These are phyloP conservation scores for Nelumbo lutea DNA, from an alignment of 164 flowering plant genomes.

Conservation along the genomic window DNA sequence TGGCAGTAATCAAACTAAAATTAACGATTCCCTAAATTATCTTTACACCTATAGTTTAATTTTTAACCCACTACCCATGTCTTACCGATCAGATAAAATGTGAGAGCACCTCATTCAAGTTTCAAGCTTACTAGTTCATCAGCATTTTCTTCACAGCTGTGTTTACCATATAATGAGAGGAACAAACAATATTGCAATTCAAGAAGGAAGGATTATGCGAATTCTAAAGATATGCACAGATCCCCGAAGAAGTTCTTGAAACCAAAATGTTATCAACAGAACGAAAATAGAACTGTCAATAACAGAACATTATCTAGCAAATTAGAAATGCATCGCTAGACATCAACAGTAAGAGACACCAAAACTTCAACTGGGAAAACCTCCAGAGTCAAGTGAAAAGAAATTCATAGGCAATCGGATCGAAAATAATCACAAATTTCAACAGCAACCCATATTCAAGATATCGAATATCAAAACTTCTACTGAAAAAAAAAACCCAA, in stretches of 20 bases:
- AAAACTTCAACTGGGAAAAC: neutral
- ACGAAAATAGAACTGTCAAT: neutral
- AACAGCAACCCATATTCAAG: neutral
- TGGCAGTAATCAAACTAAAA: neutral
- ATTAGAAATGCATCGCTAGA: neutral
- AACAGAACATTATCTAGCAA: neutral
- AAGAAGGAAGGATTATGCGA: neutral
- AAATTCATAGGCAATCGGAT: neutral
- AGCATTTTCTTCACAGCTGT: neutral
- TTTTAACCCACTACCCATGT: neutral
- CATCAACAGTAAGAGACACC: neutral
- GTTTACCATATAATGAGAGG: neutral
- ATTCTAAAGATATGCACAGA: neutral
- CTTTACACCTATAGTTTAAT: neutral
- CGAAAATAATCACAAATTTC: conserved; percentile 11
- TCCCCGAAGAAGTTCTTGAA: neutral
- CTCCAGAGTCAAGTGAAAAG: neutral
- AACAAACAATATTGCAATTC: neutral
- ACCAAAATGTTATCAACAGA: neutral
- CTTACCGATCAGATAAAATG: neutral
- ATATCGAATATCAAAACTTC: neutral
- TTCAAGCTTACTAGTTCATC: neutral
- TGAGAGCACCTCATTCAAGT: neutral
- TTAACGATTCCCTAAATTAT: neutral
- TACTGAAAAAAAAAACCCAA: neutral